Evolutionary conservation across 768 basidiomycete species (phyloP).

Genomic region (Boletus rubescentipes): DNA sequence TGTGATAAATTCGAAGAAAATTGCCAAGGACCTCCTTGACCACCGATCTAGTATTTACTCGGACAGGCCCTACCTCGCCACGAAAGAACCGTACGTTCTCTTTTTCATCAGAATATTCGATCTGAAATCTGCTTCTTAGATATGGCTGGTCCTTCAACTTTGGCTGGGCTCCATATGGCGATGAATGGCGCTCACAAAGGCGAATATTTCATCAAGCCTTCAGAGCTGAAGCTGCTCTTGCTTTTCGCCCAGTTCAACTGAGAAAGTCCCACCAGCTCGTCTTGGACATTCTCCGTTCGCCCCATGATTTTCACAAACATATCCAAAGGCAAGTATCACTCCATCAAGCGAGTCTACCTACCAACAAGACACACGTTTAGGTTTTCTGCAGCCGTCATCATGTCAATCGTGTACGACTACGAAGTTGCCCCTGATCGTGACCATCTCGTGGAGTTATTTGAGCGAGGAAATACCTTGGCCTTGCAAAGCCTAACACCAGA

Average conservation of each 20-base stretch:
- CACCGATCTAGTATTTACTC: conserved; percentile 28
- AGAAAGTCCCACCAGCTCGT: conserved; percentile 19
- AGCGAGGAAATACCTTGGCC: conserved; percentile 27
- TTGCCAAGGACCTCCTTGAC: conserved; percentile 31
- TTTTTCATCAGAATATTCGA: neutral
- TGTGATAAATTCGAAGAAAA: conserved; percentile 25
- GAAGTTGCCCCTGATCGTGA: conserved; percentile 36
- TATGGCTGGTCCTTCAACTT: conserved; percentile 23
- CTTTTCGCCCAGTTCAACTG: conserved; percentile 18
- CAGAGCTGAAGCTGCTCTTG: conserved; percentile 11
- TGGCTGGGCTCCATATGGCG: conserved; percentile 17
- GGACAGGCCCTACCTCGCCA: conserved; percentile 21
- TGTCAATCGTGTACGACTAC: conserved; percentile 43
- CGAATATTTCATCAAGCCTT: conserved; percentile 26
- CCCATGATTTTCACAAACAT: conserved; percentile 4
- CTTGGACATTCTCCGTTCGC: conserved; percentile 8
- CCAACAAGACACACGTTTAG: conserved; percentile 13
- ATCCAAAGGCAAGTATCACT: conserved; percentile 8
- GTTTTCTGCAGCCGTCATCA: conserved; percentile 35
- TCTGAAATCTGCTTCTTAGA: neutral
- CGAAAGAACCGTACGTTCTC: conserved; percentile 14
- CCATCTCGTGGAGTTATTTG: conserved; percentile 37
- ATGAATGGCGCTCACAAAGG: conserved; percentile 26
- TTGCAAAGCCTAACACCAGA: conserved; percentile 19
- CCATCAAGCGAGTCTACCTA: too few species aligned